Evolutionary conservation across 1,284 basidiomycete genomes (phyloP), one percentile per base, ranked within the genome.

Genomic region (Erythrobasidium hasegawianum): DNA sequence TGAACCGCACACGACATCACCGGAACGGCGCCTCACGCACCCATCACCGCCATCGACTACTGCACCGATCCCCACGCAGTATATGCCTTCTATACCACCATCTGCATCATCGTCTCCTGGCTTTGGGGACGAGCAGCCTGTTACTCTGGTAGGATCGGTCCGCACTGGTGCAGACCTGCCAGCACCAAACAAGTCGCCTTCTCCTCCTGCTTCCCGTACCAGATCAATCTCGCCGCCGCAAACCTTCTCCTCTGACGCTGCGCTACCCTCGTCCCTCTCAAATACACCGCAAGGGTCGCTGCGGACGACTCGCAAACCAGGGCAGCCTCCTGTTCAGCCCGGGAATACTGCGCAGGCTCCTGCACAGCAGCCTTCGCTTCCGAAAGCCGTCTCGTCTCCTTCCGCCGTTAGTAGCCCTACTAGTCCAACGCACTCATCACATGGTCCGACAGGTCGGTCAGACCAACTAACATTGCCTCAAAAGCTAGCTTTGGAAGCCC

Each of bases 51-150:
- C 33, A 4, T 33, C 33, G 5, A 11, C 11, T 5, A 67, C 67
- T 64, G 54, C 67, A 67, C 33, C 72, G 70, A 73, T 70, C 68
- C 62, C 69, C 74, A 75, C 40, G 75, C 71, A 41, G 76, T 69
- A 27, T 69, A 69, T n/a, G 72, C 71, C 55, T 72, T 73, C 57
- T 72, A 74, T 7, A n/a, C 43, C 43, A 18, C 43, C 33, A 33
- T 33, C 33, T 5, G 5, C 33, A 4, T 5, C 33, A n/a, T n/a
- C n/a, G n/a, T n/a, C n/a, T n/a, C n/a, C n/a, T n/a, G n/a, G n/a
- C 4, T 4, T 11, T 11, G 33, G 33, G 5, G 11, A 5, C 11
- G 33, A 70, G 69, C 68, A 65, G 71, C 68, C 56, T 67, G 62
- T 43, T 68, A 65, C 16, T 70, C 71, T 57, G 62, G 69, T 57